Evolutionary conservation across 139 green algal genomes (phyloP), one percentile per base, ranked within the genome.

Genomic region (Coelastrella sp.): DNA sequence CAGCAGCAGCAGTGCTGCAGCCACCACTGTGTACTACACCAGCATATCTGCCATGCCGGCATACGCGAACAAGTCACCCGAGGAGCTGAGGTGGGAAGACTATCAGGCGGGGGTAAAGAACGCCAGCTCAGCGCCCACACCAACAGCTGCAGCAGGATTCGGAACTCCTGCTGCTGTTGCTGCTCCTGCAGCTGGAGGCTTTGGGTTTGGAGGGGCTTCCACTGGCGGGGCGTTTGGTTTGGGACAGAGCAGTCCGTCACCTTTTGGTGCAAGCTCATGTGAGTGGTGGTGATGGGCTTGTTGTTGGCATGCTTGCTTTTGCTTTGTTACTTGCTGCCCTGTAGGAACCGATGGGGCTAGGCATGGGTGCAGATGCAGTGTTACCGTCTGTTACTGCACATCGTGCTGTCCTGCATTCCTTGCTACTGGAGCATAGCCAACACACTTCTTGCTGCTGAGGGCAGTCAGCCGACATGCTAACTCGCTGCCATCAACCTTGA

Each of bases 11-110:
- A 89, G 79, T 51, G 25, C 25, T 34, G 73, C 81, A 0, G 3
- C 73, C 3, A 91, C 75, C 27, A 69, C 84, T 34, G 75, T 85
- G 21, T 89, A 86, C 79, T 89, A 89, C 68, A 85, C 93, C 78
- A 92, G 87, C 79, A 98, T 99, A 40, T 93, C 85, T 2, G 94
- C 94, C 3, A 96, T 98, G 93, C 92, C 95, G 0, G 75, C 86
- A 21, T 98, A 98, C 71, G 25, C 71, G 0, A 41, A 13, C 71
- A 98, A 98, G 79, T 95, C 86, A 5, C 64, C 91, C 32, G 96
- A 99, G 78, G 96, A 99, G 91, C 90, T 99, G 40, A 90, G 96
- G 23, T 96, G 88, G 88, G 96, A 99, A 85, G 96, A 99, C 73
- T 99, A 98, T 82, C 77, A 94, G 84, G 86, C 87, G n/a, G 64